Evolutionary conservation across 139 green algal genomes (phyloP).

Genomic region (Volvox africanus): DNA sequence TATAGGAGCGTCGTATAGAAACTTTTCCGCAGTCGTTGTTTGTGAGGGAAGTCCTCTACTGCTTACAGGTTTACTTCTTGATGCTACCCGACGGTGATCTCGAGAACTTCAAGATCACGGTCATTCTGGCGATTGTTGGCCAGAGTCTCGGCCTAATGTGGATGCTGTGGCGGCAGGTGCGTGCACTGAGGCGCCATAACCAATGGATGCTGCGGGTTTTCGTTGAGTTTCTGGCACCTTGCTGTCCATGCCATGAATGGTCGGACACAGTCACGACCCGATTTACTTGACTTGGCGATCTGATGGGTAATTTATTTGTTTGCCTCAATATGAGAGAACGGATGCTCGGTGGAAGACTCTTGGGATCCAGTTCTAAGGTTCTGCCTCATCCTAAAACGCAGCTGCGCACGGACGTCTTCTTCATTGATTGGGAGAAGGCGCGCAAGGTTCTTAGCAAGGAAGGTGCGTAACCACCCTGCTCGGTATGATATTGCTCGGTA

Average conservation of each 20-base stretch:
- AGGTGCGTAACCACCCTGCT: slow-evolving; percentile 36
- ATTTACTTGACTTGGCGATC: too few relatives aligned
- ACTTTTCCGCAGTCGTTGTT: background rate
- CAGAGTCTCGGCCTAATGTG: slow-evolving; percentile 64
- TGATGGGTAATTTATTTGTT: too few relatives aligned
- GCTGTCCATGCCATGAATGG: too few relatives aligned
- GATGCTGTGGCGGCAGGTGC: slow-evolving; percentile 58
- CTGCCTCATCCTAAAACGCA: background rate
- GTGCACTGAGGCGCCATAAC: background rate
- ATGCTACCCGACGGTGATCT: slow-evolving; percentile 61
- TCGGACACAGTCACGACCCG: too few relatives aligned
- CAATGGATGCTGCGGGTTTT: too few relatives aligned
- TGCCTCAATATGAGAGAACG: too few relatives aligned
- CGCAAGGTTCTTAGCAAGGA: slow-evolving; percentile 64
- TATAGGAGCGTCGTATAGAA: too few relatives aligned
- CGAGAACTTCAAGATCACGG: slow-evolving; percentile 69
- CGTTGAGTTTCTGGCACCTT: too few relatives aligned
- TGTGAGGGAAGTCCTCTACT: background rate
- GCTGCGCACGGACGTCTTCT: slow-evolving; percentile 68
- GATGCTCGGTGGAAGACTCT: too few relatives aligned
- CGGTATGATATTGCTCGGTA: background rate
- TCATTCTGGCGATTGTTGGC: slow-evolving; percentile 69
- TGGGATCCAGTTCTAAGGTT: too few relatives aligned
- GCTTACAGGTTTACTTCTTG: slow-evolving; percentile 58
- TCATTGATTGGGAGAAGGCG: slow-evolving; percentile 81